Base-by-base conservation (phyloP, 768 basidiomycete genomes). In the Pleurotus eryngii region DNA sequence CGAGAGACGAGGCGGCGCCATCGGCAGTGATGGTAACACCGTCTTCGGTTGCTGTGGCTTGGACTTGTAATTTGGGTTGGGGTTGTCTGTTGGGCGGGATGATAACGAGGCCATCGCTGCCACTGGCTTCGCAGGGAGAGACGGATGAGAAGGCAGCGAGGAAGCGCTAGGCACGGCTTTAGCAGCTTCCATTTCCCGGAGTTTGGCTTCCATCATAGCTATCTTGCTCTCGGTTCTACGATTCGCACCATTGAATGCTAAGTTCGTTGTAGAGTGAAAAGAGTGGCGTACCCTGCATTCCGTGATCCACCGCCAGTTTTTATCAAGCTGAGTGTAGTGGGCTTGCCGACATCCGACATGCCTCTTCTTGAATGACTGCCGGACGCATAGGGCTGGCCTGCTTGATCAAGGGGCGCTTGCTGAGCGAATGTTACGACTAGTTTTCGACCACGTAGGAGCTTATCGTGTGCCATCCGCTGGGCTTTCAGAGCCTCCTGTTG, bases 201-300 rank as follows among this genome's bases (percentile, higher is more conserved):
- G 77, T 71, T 99, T 99, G 2, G 96, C 96, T 72, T 99, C 97
- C 81, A 98, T 89, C 65, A 88, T 83, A 6, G 95, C 94, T 63
- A 99, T 99, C 73, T 98, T 97, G 63, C 85, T 86, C 45, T 81
- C 75, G 1, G 92, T 95, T 49, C 91, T 95, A 65, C 57, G 62
- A 11, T 46, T 64, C 64, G 56, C 49, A 38, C 18, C 43, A 65
- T 17, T 66, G 61, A 11, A 35, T 35, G 30, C 30, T 3, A 35
- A 11, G 30, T 11, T 35, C 30, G 30, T 35, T 35, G 11, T 35
- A 1, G 30, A 35, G 30, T 4, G 11, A 11, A 11, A 35, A 35
- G 30, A 35, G 30, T 11, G 4, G 69, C 76, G 53, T 37, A 83
- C 84, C 76, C 75, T 61, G 79, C 78, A 73, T 84, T 79, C 65